Evolutionary conservation across 768 basidiomycete genomes (phyloP).

Genomic region (Leccinum incarnatum): DNA sequence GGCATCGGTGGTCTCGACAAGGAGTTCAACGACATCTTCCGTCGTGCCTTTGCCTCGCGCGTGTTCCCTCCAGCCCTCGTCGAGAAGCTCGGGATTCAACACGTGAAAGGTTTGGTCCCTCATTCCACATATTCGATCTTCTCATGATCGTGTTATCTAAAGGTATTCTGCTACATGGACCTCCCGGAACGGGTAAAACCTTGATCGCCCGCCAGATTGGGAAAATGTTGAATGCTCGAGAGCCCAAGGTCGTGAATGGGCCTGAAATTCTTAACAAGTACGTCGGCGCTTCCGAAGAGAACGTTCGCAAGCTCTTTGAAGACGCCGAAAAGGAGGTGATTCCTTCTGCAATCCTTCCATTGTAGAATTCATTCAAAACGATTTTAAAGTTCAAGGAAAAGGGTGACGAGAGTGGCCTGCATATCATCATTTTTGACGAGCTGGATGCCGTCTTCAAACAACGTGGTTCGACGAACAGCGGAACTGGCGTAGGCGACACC

Average conservation of each 20-base stretch:
- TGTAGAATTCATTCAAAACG: slow-evolving; percentile 1
- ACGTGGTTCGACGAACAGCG: slow-evolving; percentile 85
- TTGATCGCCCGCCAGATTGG: slow-evolving; percentile 98
- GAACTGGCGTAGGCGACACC: slow-evolving; percentile 98
- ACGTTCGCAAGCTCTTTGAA: slow-evolving; percentile 94
- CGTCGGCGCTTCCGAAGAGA: slow-evolving; percentile 97
- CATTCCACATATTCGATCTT: not conserved
- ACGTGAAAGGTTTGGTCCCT: slow-evolving; percentile 81
- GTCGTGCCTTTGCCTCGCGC: slow-evolving; percentile 95
- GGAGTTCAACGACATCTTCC: slow-evolving; percentile 96
- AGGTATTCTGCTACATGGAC: slow-evolving; percentile 94
- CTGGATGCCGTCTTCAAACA: slow-evolving; percentile 99
- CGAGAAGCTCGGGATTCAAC: slow-evolving; percentile 96
- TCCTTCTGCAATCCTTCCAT: not conserved
- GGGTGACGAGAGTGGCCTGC: slow-evolving; percentile 93
- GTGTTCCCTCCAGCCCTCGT: slow-evolving; percentile 98
- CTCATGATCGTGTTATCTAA: not conserved
- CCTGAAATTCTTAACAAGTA: slow-evolving; percentile 97
- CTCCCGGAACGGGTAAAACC: slow-evolving; percentile 98
- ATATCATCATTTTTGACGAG: slow-evolving; percentile 99
- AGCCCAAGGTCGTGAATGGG: slow-evolving; percentile 98
- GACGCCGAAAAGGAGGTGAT: slow-evolving; percentile 95
- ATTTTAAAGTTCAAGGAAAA: slow-evolving; percentile 85
- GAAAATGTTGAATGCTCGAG: slow-evolving; percentile 97
- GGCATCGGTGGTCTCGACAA: slow-evolving; percentile 96